Evolutionary conservation across 2,329 filamentous ascomycete species (phyloP), one percentile per base, ranked within the genome.

Genomic region (Ceratocystis diversiconidia): DNA sequence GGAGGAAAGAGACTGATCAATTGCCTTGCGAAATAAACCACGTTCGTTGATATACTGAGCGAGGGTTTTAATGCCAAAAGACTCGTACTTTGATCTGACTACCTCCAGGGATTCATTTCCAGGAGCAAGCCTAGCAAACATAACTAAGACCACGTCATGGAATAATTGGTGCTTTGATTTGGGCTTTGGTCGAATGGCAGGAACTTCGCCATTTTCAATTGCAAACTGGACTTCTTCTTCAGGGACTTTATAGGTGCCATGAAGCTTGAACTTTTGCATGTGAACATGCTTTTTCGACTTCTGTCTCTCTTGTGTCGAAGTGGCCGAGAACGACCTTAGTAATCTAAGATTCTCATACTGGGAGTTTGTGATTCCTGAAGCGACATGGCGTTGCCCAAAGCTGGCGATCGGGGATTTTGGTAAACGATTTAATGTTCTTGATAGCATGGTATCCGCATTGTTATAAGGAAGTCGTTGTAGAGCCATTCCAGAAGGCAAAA

Each of bases 11-110:
- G 43, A 79, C 75, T n/a, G 75, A 73, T 22, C 76, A 72, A 32
- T 85, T 70, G 3, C 76, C 71, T 25, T 73, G 71, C 70, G 75
- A 71, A 84, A 85, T 7, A 78, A 70, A 6, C 71, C 71, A 4
- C 74, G 73, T 68, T 83, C 78, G 7, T 73, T 73, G 44, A 77
- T 74, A 19, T 83, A 67, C 5, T 69, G 66, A 72, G 63, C 80
- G 77, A 62, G 75, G 69, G 62, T 74, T 72, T 50, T 66, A 28
- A 72, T 64, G 12, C 71, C 71, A 62, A 71, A 71, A 25, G 68
- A 60, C 4, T 61, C 67, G 19, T 67, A 68, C 17, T 69, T 65
- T 6, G 55, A 46, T 50, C 66, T 68, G 19, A 67, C 52, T 7
- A 68, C 61, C 4, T 64, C 62, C 67, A 68, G 70, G 6, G 64